Conservation (phyloP, 2,329 filamentous ascomycete species). For the Erysiphe pulchra region DNA sequence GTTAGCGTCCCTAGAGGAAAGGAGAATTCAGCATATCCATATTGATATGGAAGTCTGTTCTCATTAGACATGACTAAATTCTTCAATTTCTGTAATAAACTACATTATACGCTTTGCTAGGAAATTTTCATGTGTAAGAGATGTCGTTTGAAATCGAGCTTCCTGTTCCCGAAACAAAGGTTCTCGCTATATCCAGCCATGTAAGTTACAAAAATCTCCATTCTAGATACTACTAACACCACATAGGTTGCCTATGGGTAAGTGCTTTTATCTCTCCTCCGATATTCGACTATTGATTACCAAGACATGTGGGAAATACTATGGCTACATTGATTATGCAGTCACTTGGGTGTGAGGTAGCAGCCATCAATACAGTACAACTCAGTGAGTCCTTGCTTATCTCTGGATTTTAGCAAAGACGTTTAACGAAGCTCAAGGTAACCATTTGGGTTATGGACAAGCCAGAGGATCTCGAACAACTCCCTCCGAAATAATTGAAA, state of each 20-base stretch:
- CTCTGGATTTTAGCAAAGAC: background rate
- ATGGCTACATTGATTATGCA: conserved; percentile 93
- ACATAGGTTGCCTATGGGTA: conserved; percentile 48
- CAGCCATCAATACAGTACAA: conserved; percentile 84
- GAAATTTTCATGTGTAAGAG: too few relatives aligned
- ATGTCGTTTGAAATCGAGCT: conserved; percentile 5
- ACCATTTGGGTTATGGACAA: conserved; percentile 81
- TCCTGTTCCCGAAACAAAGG: conserved; percentile 31
- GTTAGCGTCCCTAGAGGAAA: too few relatives aligned
- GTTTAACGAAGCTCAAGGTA: conserved; percentile 30
- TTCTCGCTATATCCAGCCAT: conserved; percentile 85
- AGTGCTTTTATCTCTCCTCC: conserved; percentile 15
- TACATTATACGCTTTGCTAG: too few relatives aligned
- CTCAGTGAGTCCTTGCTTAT: conserved; percentile 42
- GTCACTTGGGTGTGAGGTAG: conserved; percentile 76
- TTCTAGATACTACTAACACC: conserved; percentile 6
- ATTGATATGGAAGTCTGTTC: too few relatives aligned
- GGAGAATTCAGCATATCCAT: too few relatives aligned
- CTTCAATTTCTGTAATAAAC: too few relatives aligned
- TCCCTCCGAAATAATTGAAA: conserved; percentile 55
- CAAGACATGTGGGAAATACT: conserved; percentile 88
- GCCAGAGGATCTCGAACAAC: conserved; percentile 65
- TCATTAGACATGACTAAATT: too few relatives aligned
- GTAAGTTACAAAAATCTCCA: conserved; percentile 25
- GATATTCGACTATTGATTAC: background rate